Percentiles rank a stretch among this genome's conserved stretches.
Conservation (phyloP, 1,139 yeast species). For the Diutina rugosa region DNA sequence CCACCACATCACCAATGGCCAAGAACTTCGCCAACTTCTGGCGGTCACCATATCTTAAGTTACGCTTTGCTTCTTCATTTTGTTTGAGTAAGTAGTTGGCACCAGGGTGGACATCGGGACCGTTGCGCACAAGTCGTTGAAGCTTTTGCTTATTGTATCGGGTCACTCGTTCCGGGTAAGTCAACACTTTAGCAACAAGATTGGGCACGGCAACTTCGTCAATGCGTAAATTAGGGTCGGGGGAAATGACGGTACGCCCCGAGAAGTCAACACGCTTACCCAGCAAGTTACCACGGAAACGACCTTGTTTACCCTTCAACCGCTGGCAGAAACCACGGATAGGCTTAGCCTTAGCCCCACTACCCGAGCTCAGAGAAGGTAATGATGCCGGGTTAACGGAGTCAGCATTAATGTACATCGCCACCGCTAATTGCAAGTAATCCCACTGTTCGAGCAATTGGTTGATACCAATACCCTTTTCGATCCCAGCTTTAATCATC, state of each 20-base stretch:
- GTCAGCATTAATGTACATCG: slow-evolving; percentile 95
- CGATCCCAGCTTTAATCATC: slow-evolving; percentile 85
- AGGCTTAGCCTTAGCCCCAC: slow-evolving; percentile 57
- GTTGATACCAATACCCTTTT: slow-evolving; percentile 84
- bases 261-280: slow-evolving; percentile 99
- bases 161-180: slow-evolving; percentile 93
- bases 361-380: slow-evolving; percentile 42
- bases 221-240: slow-evolving; percentile 89
- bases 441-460: slow-evolving; percentile 99
- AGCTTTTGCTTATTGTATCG: slow-evolving; percentile 73
- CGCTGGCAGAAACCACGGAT: slow-evolving; percentile 96
- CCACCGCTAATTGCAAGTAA: slow-evolving; percentile 84
- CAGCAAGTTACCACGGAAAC: slow-evolving; percentile 94
- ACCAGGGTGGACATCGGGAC: slow-evolving; percentile 89
- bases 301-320: slow-evolving; percentile 95
- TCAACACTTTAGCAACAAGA: slow-evolving; percentile 86
- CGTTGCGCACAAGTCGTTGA: slow-evolving; percentile 61
- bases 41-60: slow-evolving; percentile 81
- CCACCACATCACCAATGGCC: slow-evolving; percentile 88
- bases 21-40: slow-evolving; percentile 63
- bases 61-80: slow-evolving; percentile 77
- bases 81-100: slow-evolving; percentile 84
- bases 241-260: slow-evolving; percentile 96
- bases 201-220: slow-evolving; percentile 99
- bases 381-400: slow-evolving; percentile 74